These are phyloP conservation scores for Pezicula rhizophila DNA, from an alignment of 2,329 filamentous ascomycete species.

Conservation along the genomic window DNA sequence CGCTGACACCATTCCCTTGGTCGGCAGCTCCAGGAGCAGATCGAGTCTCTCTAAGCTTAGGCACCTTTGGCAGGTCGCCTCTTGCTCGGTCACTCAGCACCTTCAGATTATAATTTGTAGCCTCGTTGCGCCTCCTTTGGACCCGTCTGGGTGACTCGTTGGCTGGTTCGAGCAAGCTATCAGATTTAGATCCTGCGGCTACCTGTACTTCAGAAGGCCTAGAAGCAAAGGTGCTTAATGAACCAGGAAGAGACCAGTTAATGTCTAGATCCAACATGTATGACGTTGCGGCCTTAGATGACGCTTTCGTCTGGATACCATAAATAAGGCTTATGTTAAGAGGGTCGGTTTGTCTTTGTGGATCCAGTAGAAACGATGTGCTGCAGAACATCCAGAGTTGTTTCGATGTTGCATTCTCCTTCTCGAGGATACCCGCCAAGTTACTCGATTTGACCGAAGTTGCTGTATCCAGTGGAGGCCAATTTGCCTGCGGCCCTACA, in stretches of 20 bases:
- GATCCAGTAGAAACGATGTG: slow-evolving; percentile 1
- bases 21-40: slow-evolving; percentile 18
- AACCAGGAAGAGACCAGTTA: slow-evolving; percentile 16
- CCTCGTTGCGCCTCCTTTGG: slow-evolving; percentile 15
- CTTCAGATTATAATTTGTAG: slow-evolving; percentile 50
- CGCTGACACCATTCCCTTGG: slow-evolving; percentile 15
- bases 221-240: background rate
- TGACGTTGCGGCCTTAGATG: background rate
- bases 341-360: slow-evolving; percentile 4
- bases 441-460: background rate
- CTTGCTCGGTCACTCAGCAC: slow-evolving; percentile 51
- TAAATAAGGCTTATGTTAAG: slow-evolving; percentile 7
- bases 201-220: no score
- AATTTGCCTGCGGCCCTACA: slow-evolving; percentile 9
- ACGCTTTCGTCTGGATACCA: slow-evolving; percentile 2
- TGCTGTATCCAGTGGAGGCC: slow-evolving; percentile 17
- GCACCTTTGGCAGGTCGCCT: slow-evolving; percentile 42
- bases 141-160: slow-evolving; percentile 38
- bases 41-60: slow-evolving; percentile 29
- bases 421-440: slow-evolving; percentile 2
- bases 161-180: slow-evolving; percentile 19
- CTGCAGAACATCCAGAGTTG: slow-evolving; percentile 6
- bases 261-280: slow-evolving; percentile 14
- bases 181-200: no score
- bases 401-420: slow-evolving; percentile 1